Evolutionary conservation across 2,329 filamentous ascomycete species (phyloP).

Genomic region (Dryadomyces sulphureus): DNA sequence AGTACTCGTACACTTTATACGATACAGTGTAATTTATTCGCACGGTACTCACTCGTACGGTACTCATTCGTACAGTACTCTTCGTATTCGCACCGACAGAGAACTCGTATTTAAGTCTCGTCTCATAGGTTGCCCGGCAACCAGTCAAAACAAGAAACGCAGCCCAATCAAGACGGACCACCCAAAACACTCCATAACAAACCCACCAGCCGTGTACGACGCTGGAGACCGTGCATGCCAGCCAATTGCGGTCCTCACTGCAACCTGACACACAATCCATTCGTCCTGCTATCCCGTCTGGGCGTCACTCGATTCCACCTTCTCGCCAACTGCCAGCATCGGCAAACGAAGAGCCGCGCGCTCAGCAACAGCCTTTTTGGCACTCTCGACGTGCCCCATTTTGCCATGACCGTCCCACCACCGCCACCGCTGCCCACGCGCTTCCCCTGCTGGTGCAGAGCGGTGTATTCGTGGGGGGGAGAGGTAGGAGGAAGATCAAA

Average conservation of each 20-base stretch:
- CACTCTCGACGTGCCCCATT: not conserved
- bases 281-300: not conserved
- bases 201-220: not conserved
- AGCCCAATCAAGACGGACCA: not conserved
- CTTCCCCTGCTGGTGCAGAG: constrained; percentile 85
- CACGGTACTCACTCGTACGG: no score
- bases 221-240: not conserved
- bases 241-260: not conserved
- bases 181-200: not conserved
- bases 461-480: constrained; percentile 86
- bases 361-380: not conserved
- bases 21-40: no score
- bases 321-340: no score
- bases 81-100: no score
- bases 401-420: constrained; percentile 3
- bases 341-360: not conserved
- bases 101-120: no score
- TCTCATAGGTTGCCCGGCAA: constrained; percentile 5
- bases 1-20: no score
- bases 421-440: constrained; percentile 49
- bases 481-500: constrained; percentile 35
- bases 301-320: no score
- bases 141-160: not conserved
- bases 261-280: not conserved
- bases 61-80: no score